Evolutionary conservation across 768 basidiomycete species (phyloP).

Genomic region (Hericium erinaceus): DNA sequence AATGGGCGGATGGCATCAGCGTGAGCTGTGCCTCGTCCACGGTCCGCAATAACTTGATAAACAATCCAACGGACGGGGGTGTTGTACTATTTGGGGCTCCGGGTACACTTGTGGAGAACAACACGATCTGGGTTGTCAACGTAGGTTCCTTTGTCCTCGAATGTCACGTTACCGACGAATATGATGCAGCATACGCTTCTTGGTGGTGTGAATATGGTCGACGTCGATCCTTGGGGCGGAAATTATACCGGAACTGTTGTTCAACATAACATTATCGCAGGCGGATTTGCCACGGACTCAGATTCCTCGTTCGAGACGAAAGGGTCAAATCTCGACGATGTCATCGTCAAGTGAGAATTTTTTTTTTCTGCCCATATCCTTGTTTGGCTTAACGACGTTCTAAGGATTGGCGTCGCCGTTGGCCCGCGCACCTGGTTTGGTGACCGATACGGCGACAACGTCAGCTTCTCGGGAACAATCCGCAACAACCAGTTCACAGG

Average conservation of each 20-base stretch:
- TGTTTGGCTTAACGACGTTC: not conserved
- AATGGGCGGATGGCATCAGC: constrained; percentile 83
- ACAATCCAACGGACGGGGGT: constrained; percentile 70
- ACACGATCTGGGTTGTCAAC: constrained; percentile 63
- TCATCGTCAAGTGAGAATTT: constrained; percentile 57
- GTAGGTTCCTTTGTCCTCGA: constrained; percentile 28
- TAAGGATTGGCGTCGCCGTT: constrained; percentile 71
- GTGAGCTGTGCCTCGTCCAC: constrained; percentile 54
- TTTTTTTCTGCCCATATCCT: not conserved
- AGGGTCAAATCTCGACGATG: constrained; percentile 49
- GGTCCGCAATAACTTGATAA: constrained; percentile 60
- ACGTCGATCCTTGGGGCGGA: constrained; percentile 58
- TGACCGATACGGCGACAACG: constrained; percentile 42
- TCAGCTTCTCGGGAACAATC: constrained; percentile 45
- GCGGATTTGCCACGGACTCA: constrained; percentile 53
- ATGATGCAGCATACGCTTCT: constrained; percentile 48
- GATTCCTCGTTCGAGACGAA: constrained; percentile 30
- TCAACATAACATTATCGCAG: constrained; percentile 54
- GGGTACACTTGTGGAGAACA: constrained; percentile 64
- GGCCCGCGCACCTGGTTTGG: constrained; percentile 76
- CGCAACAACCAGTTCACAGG: constrained; percentile 50
- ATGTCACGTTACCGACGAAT: not conserved
- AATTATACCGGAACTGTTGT: constrained; percentile 58
- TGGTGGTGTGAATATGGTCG: constrained; percentile 75
- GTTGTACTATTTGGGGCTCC: constrained; percentile 74